Base-by-base conservation (phyloP, 305 asterid genomes). In the Coffea humblotiana region DNA sequence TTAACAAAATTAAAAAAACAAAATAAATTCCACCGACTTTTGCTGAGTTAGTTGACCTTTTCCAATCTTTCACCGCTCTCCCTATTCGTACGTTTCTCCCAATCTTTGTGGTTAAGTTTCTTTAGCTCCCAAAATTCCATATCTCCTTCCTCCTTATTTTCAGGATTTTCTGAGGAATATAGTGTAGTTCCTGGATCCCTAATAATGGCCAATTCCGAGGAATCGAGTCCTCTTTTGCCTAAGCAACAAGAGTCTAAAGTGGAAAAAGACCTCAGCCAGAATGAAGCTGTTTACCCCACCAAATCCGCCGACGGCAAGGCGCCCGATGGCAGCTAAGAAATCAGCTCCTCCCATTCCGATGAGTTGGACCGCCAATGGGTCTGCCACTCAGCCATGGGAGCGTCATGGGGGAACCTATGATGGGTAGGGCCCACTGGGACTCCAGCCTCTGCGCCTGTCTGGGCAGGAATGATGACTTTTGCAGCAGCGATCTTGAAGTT, bases 401-500 rank as follows among this genome's bases (percentile, higher is more conserved):
- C 79, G 81, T 83, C 54, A 82, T 93, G 80, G 87, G 88, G 65
- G 88, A 87, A 78, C 85, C 87, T 1, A 73, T 72, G 85, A 81
- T 68, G 89, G 85, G 76, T 67, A 89, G 93, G 90, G 79, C 80
- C 43, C 88, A 85, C 27, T 95, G 99, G 99, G 87, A 90, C 71
- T 80, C 97, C 76, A 78, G 93, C 75, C 82, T 95, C 74, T 91
- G 90, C 80, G 87, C 97, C 45, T 95, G 98, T 74, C 84, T 90
- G 70, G 99, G 98, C 43, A 86, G 87, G 80, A 89, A 82, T 35
- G 98, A 95, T 83, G 92, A 93, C 25, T 95, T 95, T 82, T 91
- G 88, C 88, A 88, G 99, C 95, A 93, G 93, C 77, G 98, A 95
- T 92, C 89, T 95, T 79, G 99, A 95, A 95, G 98, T 95, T 88